Evolutionary conservation across 345 rosid genomes (phyloP).

Genomic region (Linum usitatissimum): DNA sequence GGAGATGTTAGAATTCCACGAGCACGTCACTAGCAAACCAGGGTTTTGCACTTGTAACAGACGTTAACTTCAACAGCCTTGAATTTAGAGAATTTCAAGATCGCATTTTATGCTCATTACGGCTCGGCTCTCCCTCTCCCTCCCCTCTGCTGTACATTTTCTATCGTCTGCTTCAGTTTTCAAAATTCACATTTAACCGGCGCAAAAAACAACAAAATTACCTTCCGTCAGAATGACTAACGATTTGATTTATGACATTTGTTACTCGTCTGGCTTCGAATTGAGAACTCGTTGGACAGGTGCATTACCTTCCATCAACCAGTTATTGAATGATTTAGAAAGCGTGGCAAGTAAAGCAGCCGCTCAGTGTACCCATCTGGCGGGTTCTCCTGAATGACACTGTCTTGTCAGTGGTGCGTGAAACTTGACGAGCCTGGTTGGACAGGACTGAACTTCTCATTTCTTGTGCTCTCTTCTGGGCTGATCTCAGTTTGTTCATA

Average conservation of each 20-base stretch:
- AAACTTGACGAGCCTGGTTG: conserved; percentile 34
- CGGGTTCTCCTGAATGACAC: conserved; percentile 39
- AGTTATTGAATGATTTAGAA: conserved; percentile 31
- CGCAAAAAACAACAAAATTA: neutral
- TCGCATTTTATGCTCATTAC: neutral
- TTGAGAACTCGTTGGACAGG: neutral
- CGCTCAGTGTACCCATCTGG: conserved; percentile 61
- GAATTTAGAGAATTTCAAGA: neutral
- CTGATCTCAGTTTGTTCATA: conserved; percentile 75
- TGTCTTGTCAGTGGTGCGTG: conserved; percentile 33
- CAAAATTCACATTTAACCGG: neutral
- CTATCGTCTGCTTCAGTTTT: neutral
- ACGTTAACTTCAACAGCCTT: neutral
- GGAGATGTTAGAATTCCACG: neutral
- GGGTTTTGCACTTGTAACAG: neutral
- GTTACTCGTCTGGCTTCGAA: neutral
- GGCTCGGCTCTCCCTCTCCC: neutral
- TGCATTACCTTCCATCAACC: neutral
- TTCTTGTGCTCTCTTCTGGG: conserved; percentile 88
- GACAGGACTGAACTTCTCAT: conserved; percentile 73
- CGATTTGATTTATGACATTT: neutral
- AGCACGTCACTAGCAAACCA: neutral
- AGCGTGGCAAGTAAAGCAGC: conserved; percentile 83
- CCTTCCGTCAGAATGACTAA: neutral
- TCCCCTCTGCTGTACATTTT: neutral